These are phyloP conservation scores for Magnusiomyces fungicola DNA, from an alignment of 1,139 yeast genomes.

Conservation along the genomic window DNA sequence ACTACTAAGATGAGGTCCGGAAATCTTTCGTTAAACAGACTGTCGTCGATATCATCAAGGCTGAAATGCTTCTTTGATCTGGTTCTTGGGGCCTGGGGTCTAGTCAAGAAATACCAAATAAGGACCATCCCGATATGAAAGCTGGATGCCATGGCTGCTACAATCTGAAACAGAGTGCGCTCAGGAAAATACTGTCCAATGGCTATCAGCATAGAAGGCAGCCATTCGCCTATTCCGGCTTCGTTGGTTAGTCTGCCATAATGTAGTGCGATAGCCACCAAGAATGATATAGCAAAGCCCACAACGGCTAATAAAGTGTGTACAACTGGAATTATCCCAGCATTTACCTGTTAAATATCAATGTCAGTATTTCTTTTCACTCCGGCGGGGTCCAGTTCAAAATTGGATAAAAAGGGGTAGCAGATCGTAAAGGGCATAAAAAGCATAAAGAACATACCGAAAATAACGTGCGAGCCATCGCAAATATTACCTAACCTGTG, in stretches of 20 bases:
- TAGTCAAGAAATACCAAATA: conserved; percentile 61
- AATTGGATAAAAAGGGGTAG: neutral
- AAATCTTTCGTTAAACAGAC: neutral
- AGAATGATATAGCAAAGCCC: conserved; percentile 7
- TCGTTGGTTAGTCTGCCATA: conserved; percentile 5
- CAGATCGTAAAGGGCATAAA: neutral
- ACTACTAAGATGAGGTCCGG: conserved; percentile 6
- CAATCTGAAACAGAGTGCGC: conserved; percentile 66
- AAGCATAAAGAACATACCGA: neutral
- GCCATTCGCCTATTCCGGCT: conserved; percentile 6
- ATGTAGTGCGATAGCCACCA: conserved; percentile 8
- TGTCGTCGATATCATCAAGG: no score
- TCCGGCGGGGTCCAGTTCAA: neutral
- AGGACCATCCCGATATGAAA: conserved; percentile 58
- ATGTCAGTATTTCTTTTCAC: neutral
- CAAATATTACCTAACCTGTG: no score
- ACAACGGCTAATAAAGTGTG: conserved; percentile 11
- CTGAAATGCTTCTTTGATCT: no score
- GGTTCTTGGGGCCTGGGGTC: no score
- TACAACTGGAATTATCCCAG: conserved; percentile 10
- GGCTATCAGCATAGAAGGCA: conserved; percentile 6
- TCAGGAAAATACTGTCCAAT: conserved; percentile 48
- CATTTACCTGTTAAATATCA: conserved; percentile 10
- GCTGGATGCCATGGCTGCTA: conserved; percentile 68
- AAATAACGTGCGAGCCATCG: neutral